These are phyloP conservation scores for Zymoseptoria crescenta DNA, from an alignment of 2,329 filamentous ascomycete species.

Conservation along the genomic window DNA sequence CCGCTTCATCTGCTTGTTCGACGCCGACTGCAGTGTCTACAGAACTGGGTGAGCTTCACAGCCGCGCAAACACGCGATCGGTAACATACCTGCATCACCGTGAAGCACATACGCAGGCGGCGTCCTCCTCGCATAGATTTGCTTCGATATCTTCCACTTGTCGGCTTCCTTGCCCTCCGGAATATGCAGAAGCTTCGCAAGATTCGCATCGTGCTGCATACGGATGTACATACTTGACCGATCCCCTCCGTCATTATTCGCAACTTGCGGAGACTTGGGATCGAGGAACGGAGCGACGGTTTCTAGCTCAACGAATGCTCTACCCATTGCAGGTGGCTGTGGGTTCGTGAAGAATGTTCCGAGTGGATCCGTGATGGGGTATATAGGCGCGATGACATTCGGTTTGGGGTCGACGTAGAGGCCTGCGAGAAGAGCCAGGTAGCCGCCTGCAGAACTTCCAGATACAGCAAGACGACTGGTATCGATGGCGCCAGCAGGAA, in stretches of 20 bases:
- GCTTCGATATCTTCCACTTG: constrained; percentile 21
- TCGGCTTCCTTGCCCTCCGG: constrained; percentile 9
- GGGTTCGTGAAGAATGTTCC: constrained; percentile 26
- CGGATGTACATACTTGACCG: constrained; percentile 21
- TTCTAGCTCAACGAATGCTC: constrained; percentile 8
- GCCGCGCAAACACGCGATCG: constrained; percentile 5
- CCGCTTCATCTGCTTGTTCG: constrained; percentile 26
- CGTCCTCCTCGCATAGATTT: constrained; percentile 17
- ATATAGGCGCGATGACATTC: constrained; percentile 25
- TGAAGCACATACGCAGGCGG: constrained; percentile 25
- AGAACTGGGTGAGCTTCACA: neutral
- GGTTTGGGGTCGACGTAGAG: constrained; percentile 28
- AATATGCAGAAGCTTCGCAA: constrained; percentile 20
- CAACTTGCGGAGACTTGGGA: constrained; percentile 15
- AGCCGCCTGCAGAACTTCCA: constrained; percentile 26
- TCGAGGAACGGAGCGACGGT: constrained; percentile 18
- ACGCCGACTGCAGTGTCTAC: constrained; percentile 22
- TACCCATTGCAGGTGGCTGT: constrained; percentile 19
- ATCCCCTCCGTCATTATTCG: constrained; percentile 15
- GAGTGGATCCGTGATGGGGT: constrained; percentile 28
- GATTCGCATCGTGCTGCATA: constrained; percentile 24
- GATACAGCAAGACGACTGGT: constrained; percentile 21
- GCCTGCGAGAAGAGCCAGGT: constrained; percentile 25
- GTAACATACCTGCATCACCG: constrained; percentile 19
- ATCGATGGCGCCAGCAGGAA: constrained; percentile 15